Evolutionary conservation across 1,284 basidiomycete genomes (phyloP), one percentile per base, ranked within the genome.

Genomic region (Boletus sp.): DNA sequence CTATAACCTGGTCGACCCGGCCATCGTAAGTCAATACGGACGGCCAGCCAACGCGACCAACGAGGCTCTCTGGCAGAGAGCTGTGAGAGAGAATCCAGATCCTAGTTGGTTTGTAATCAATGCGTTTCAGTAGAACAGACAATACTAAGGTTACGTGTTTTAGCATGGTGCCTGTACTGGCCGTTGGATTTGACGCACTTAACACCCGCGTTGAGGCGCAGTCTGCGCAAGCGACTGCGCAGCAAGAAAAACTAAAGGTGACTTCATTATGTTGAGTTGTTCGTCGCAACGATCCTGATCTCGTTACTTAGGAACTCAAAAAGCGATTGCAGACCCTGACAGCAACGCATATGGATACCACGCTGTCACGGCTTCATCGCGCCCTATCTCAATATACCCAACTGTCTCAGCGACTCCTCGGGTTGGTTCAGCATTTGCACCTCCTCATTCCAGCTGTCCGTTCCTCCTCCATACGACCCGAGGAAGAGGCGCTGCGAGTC

Each of bases 1-100:
- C 62, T 93, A 93, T 66, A 94, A 94, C 59, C 73, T 91, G 4
- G 91, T 94, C 6, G 86, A 90, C 54, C 85, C 88, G 0, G 73
- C 73, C 3, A 78, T 86, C 56, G 78, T 88, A 2, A 73, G 72
- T 23, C 60, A 82, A 48, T 94, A 91, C 57, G 84, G 81, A 5
- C 79, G 89, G 25, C 91, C 91, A 7, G 63, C 73, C 5, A 88
- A 86, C 55, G 85, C 84, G 2, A 78, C 74, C 6, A 87, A 90
- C 52, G 88, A 92, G 34, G 74, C 75, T 6, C 63, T 86, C 44
- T 94, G 91, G 91, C 81, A 87, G 57, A 86, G 85, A 55, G 91
- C 91, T 9, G 69, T 82, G 9, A 72, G 82, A 43, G 89, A 92
- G 62, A 94, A 92, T 59, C 91, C 91, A 0, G 87, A 94, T 68